Base-by-base conservation (phyloP, 257 asterid species). In the Oldenlandia corymbosa region DNA sequence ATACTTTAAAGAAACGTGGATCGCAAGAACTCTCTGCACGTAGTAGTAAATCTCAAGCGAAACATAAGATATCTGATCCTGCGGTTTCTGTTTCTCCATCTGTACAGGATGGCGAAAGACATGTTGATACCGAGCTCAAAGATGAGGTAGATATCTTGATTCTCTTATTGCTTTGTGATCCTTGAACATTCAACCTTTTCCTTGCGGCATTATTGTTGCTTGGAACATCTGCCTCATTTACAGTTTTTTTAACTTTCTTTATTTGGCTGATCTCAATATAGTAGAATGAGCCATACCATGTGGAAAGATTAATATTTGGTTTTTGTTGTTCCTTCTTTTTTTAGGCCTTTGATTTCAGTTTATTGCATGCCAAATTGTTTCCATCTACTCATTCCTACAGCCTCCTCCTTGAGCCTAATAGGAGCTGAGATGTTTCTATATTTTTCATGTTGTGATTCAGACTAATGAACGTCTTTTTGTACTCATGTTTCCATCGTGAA, bases 81-180 rank as follows among this genome's bases (percentile, higher is more conserved):
- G 73, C 71, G 65, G 69, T 73, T 64, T 74, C 84, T 62, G 69
- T 67, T 54, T 26, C 74, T 65, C 64, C 56, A 13, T 31, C 61
- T 21, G 69, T 68, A 50, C 47, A 68, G 73, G 72, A 68, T 73
- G 65, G 54, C 41, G 68, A 71, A 32, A 58, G 45, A 58, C 75
- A 77, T 50, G 59, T 57, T 55, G 74, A 76, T 71, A 60, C 60
- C 55, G 80, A 63, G 56, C 80, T 71, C 50, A 85, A 80, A 73
- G 85, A 82, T 71, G 82, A 88, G 96, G 94, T 88, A 36, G 47
- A 46, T 66, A 48, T 59, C 57, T 47, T 69, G 14, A 21, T 69
- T 62, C 68, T 39, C 58, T 5, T 42, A 23, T 68, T 31, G 41
- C 36, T 49, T 12, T 1, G 20, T 71, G 61, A 16, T 46, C n/a